phyloP scores from a whole-genome alignment of 2,329 filamentous ascomycete species.

The Nothopassalora personata region DNA sequence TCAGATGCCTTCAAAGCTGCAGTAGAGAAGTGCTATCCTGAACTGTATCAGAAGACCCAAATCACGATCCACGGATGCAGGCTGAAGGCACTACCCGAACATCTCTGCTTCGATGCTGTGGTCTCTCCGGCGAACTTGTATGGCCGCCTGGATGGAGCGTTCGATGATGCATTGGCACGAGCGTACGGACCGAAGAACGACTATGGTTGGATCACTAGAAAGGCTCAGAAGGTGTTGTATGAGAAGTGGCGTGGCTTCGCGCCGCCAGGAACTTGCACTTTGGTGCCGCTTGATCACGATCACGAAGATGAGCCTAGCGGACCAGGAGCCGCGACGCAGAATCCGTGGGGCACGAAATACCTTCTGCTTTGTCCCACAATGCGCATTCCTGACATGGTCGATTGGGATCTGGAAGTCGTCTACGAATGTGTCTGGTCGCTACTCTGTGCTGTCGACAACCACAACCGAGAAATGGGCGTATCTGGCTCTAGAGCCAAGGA shows the following conservation, averaged over 20 bases:
- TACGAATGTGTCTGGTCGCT: slow-evolving; percentile 53
- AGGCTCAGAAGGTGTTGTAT: slow-evolving; percentile 44
- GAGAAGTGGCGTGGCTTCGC: slow-evolving; percentile 47
- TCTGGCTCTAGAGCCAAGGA: slow-evolving; percentile 26
- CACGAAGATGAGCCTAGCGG: not conserved
- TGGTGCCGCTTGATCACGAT: slow-evolving; percentile 33
- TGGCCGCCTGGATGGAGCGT: slow-evolving; percentile 50
- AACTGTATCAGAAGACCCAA: slow-evolving; percentile 20
- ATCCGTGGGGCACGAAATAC: slow-evolving; percentile 38
- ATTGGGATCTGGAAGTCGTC: slow-evolving; percentile 50
- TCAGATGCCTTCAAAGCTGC: slow-evolving; percentile 41
- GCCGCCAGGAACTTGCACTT: slow-evolving; percentile 48
- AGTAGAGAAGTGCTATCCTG: slow-evolving; percentile 30
- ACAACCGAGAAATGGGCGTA: slow-evolving; percentile 35
- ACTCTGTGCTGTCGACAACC: slow-evolving; percentile 45
- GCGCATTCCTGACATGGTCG: slow-evolving; percentile 41
- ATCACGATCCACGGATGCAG: slow-evolving; percentile 38
- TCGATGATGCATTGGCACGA: slow-evolving; percentile 51
- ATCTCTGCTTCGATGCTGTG: slow-evolving; percentile 43
- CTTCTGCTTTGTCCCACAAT: slow-evolving; percentile 52
- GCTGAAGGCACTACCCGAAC: slow-evolving; percentile 36
- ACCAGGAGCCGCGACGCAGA: not conserved
- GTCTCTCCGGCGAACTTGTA: slow-evolving; percentile 54
- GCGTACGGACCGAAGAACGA: slow-evolving; percentile 42
- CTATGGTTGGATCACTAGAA: slow-evolving; percentile 46